Conservation (phyloP, 2,329 filamentous ascomycete species). For the Chalara sp. region DNA sequence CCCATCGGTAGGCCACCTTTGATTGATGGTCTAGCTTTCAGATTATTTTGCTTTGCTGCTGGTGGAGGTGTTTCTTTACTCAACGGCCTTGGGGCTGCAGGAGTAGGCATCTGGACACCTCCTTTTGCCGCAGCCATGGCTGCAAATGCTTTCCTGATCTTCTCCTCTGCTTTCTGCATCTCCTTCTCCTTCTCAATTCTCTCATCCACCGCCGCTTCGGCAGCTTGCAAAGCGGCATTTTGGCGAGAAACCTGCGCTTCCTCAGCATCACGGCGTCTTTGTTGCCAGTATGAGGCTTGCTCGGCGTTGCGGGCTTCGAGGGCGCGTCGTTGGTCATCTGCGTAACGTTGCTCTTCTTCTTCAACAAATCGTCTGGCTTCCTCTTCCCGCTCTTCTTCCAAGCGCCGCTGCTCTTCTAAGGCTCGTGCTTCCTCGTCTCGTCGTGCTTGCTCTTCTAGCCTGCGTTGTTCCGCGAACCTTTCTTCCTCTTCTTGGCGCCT, state of each 20-base stretch:
- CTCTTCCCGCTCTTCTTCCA: conserved; percentile 1
- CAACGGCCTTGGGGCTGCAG: not conserved
- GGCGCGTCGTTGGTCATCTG: not conserved
- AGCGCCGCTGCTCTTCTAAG: not conserved
- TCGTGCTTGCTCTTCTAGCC: not conserved
- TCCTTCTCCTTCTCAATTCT: conserved; percentile 10
- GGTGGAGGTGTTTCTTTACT: not conserved
- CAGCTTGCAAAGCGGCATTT: not conserved
- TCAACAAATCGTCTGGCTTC: conserved; percentile 1
- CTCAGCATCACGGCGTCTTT: not conserved
- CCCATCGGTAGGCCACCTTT: conserved; percentile 4
- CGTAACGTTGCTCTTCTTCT: conserved; percentile 3
- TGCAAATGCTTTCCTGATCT: conserved; percentile 11
- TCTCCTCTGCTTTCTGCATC: conserved; percentile 11
- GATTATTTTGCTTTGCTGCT: not conserved
- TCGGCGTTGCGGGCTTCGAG: not conserved
- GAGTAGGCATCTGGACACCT: not conserved
- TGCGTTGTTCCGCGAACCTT: not conserved
- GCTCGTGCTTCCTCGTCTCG: conserved; percentile 2
- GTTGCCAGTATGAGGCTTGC: not conserved
- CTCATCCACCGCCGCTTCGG: conserved; percentile 1
- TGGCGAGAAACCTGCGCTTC: not conserved
- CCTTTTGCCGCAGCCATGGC: conserved; percentile 8
- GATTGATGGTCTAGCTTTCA: conserved; percentile 1
- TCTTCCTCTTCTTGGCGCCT: conserved; percentile 1